Percentiles rank a stretch among this genome's conserved stretches.
Evolutionary conservation across 106 monocot species (phyloP).

Genomic region (Hemerocallis citrina): DNA sequence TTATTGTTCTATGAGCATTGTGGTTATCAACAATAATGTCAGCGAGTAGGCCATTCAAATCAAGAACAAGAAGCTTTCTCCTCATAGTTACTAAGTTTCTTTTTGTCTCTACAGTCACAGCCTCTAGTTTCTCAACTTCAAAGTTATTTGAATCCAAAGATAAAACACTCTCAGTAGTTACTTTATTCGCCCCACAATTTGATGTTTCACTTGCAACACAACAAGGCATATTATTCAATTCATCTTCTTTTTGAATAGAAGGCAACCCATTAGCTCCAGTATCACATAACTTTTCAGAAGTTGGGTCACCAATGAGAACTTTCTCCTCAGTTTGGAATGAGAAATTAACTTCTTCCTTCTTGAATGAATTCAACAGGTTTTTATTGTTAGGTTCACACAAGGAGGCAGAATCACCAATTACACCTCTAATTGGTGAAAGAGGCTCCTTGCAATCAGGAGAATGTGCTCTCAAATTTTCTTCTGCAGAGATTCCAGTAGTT

Average conservation of each 20-base stretch:
- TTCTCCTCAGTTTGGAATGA: constrained; percentile 19
- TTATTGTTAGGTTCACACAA: constrained; percentile 4
- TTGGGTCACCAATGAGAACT: constrained; percentile 1
- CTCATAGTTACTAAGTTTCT: constrained; percentile 4
- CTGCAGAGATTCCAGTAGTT: background rate
- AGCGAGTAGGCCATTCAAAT: constrained; percentile 78
- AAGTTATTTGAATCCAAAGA: background rate
- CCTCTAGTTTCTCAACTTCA: background rate
- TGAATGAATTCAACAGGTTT: background rate
- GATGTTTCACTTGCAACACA: constrained; percentile 1
- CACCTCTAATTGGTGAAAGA: constrained; percentile 44
- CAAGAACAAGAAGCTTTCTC: constrained; percentile 71
- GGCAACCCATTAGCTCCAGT: background rate
- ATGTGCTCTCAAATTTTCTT: constrained; percentile 8
- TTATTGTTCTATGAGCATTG: constrained; percentile 14
- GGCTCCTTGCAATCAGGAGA: constrained; percentile 11
- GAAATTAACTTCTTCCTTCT: constrained; percentile 17
- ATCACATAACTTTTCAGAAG: constrained; percentile 1
- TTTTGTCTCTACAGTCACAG: background rate
- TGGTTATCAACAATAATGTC: constrained; percentile 33
- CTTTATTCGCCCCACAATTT: background rate
- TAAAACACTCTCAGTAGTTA: background rate
- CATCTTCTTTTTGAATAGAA: background rate
- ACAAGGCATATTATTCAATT: background rate
- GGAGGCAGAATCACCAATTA: constrained; percentile 12